phyloP scores from a whole-genome alignment of 2,329 filamentous ascomycete genomes.

The Beauveria varroae region DNA sequence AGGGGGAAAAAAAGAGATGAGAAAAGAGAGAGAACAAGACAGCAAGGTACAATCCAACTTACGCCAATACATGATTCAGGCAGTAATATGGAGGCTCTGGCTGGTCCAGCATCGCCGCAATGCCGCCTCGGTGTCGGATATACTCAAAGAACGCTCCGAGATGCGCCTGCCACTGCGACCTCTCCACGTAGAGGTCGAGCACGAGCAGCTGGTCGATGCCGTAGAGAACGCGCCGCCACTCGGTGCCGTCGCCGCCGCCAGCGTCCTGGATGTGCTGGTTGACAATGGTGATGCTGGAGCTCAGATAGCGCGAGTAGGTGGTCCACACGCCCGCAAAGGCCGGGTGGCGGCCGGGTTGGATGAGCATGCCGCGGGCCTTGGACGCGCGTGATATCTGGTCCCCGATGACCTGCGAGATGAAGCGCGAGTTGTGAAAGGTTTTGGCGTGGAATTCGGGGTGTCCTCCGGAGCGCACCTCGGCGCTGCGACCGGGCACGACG shows the following conservation, averaged over 20 bases:
- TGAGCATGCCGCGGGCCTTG: background rate
- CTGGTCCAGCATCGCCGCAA: background rate
- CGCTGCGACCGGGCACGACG: background rate
- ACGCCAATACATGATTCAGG: background rate
- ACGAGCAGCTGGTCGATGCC: conserved; percentile 2
- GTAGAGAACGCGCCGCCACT: background rate
- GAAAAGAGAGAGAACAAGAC: background rate
- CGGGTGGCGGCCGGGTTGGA: background rate
- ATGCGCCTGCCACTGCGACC: background rate
- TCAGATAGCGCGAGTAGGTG: background rate
- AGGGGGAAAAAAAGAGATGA: background rate
- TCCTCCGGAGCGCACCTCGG: background rate
- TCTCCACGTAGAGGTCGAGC: background rate
- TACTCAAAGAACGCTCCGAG: background rate
- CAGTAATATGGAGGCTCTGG: background rate
- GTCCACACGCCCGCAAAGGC: background rate
- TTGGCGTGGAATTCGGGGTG: background rate
- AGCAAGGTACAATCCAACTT: background rate
- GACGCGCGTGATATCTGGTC: background rate
- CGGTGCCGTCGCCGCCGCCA: background rate
- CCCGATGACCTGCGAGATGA: background rate
- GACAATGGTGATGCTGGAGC: background rate
- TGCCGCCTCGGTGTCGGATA: background rate
- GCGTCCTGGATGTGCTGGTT: background rate
- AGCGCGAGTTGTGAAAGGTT: background rate